phyloP scores from a whole-genome alignment of 2,329 filamentous ascomycete species.

The Venturiaceae sp. region DNA sequence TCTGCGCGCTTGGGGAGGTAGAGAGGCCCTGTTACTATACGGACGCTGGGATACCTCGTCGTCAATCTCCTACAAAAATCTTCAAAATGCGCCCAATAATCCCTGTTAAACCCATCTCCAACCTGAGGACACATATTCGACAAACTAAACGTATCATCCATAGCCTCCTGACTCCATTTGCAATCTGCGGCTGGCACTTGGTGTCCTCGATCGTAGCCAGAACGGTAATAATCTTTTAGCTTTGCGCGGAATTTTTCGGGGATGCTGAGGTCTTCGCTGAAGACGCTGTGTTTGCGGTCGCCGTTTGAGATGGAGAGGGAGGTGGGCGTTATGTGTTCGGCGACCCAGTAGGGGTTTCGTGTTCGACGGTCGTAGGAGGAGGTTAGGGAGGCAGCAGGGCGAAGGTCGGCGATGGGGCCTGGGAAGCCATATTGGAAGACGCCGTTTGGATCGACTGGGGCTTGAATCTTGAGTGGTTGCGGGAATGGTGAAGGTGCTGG shows the following conservation, averaged over 20 bases:
- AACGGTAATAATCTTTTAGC: slow-evolving; percentile 89
- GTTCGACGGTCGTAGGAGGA: slow-evolving; percentile 85
- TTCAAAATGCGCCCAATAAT: slow-evolving; percentile 99
- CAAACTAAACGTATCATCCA: slow-evolving; percentile 90
- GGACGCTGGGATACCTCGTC: slow-evolving; percentile 69
- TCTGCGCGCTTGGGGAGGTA: slow-evolving; percentile 82
- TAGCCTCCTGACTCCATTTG: slow-evolving; percentile 88
- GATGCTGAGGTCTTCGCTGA: slow-evolving; percentile 71
- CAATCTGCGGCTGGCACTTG: slow-evolving; percentile 95
- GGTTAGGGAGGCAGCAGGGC: slow-evolving; percentile 64
- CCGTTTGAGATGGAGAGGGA: slow-evolving; percentile 67
- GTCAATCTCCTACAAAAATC: slow-evolving; percentile 89
- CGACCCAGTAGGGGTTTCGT: slow-evolving; percentile 84
- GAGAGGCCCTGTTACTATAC: slow-evolving; percentile 86
- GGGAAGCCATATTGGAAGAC: slow-evolving; percentile 64
- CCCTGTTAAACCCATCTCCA: slow-evolving; percentile 94
- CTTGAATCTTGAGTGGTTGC: slow-evolving; percentile 13
- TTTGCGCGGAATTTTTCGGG: slow-evolving; percentile 82
- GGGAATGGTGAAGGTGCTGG: slow-evolving; percentile 12
- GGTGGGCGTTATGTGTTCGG: slow-evolving; percentile 88
- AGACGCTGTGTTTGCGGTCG: slow-evolving; percentile 75
- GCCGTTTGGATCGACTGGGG: slow-evolving; percentile 38
- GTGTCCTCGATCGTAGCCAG: slow-evolving; percentile 90
- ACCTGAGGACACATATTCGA: slow-evolving; percentile 98
- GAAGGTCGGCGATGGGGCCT: slow-evolving; percentile 76